phyloP scores from a whole-genome alignment of 768 basidiomycete genomes.

The Amanita exitialis region DNA sequence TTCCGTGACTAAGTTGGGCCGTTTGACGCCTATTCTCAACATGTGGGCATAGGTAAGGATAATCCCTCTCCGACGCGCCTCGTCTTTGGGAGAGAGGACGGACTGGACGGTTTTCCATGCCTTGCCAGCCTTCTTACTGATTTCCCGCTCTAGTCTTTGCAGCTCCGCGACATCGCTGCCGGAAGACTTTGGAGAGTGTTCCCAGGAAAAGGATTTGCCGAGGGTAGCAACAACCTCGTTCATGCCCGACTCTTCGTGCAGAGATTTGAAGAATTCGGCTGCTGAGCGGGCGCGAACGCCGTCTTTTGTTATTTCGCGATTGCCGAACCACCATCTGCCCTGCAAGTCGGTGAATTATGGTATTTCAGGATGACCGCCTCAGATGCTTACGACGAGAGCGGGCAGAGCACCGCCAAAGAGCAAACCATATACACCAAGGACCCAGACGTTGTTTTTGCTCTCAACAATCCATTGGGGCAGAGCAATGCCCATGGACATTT shows the following conservation, averaged over 20 bases:
- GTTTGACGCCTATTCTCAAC: slow-evolving; percentile 50
- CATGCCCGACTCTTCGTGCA: slow-evolving; percentile 74
- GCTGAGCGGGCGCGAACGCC: slow-evolving; percentile 77
- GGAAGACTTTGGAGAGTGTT: slow-evolving; percentile 21
- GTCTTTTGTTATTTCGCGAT: slow-evolving; percentile 83
- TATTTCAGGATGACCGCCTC: too few relatives aligned
- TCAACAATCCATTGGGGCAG: slow-evolving; percentile 92
- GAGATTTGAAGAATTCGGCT: slow-evolving; percentile 74
- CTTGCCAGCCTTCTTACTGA: slow-evolving; percentile 36
- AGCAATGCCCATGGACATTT: slow-evolving; percentile 89
- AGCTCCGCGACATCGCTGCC: slow-evolving; percentile 30
- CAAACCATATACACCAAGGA: slow-evolving; percentile 79
- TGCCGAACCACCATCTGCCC: slow-evolving; percentile 98
- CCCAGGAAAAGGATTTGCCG: slow-evolving; percentile 54
- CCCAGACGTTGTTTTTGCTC: slow-evolving; percentile 84
- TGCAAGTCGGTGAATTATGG: slow-evolving; percentile 13
- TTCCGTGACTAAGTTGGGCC: slow-evolving; percentile 52
- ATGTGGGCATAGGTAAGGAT: slow-evolving; percentile 81
- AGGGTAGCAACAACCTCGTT: slow-evolving; percentile 65
- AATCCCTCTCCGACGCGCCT: slow-evolving; percentile 43
- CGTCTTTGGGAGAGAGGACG: slow-evolving; percentile 24
- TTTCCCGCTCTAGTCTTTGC: slow-evolving; percentile 32
- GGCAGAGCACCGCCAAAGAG: slow-evolving; percentile 86
- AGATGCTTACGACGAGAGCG: slow-evolving; percentile 64
- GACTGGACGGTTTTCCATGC: slow-evolving; percentile 42